These are phyloP conservation scores for Symbiodinium pilosum DNA, from an alignment of 73 alveolate genomes.

Conservation along the genomic window DNA sequence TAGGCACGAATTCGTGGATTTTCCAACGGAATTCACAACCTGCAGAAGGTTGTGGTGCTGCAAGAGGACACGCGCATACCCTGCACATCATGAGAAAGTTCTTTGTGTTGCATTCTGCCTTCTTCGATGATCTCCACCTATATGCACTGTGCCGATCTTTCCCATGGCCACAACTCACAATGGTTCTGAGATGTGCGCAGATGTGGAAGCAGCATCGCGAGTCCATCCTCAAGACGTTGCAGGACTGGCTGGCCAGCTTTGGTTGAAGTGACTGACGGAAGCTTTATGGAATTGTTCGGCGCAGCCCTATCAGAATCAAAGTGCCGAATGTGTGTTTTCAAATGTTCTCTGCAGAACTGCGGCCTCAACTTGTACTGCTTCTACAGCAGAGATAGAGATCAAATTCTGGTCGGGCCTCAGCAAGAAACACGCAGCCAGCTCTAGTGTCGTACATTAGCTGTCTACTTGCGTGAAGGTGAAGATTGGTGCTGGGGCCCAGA, in stretches of 20 bases:
- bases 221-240: slow-evolving; percentile 72
- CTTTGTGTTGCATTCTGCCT: no score
- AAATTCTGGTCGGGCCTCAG: slow-evolving; percentile 71
- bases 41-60: slow-evolving; percentile 13
- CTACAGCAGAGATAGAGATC: slow-evolving; percentile 92
- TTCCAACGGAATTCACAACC: background rate
- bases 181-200: background rate
- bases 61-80: background rate
- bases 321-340: no score
- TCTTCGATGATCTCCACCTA: no score
- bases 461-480: background rate
- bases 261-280: no score
- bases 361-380: slow-evolving; percentile 84
- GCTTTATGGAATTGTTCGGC: no score
- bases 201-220: slow-evolving; percentile 95
- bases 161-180: background rate
- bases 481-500: slow-evolving; percentile 87
- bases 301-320: no score
- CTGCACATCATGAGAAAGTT: background rate
- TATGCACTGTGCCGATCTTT: background rate
- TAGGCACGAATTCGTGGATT: background rate
- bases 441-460: background rate
- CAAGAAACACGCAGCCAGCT: background rate
- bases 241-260: background rate
- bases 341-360: slow-evolving; percentile 19